Percentiles rank a stretch among this genome's conserved stretches.
These are phyloP conservation scores for Aphanocladium album DNA, from an alignment of 2,329 filamentous ascomycete species.

Conservation along the genomic window DNA sequence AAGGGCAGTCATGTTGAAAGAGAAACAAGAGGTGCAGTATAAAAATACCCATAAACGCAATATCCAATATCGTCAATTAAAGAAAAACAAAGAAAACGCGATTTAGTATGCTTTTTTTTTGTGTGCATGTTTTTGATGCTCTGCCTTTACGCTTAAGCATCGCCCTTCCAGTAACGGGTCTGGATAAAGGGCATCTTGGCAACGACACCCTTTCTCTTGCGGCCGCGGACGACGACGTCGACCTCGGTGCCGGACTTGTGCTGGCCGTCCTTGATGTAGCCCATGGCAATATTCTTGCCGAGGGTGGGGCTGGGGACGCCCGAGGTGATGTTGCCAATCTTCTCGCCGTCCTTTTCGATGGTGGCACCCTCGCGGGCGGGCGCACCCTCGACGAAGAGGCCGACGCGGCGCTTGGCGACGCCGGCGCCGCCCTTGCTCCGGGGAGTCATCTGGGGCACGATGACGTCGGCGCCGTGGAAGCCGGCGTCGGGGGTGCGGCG, in stretches of 20 bases:
- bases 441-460: slow-evolving; percentile 70
- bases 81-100: neutral
- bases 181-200: slow-evolving; percentile 86
- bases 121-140: neutral
- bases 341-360: slow-evolving; percentile 62
- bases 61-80: slow-evolving; percentile 6
- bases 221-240: slow-evolving; percentile 71
- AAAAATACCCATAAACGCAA: neutral
- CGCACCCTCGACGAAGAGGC: slow-evolving; percentile 76
- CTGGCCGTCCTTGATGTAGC: slow-evolving; percentile 73
- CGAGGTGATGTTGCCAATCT: slow-evolving; percentile 78
- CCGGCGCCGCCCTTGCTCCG: slow-evolving; percentile 67
- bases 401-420: slow-evolving; percentile 69
- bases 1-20: neutral
- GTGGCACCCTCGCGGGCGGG: slow-evolving; percentile 86
- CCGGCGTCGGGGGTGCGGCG: slow-evolving; percentile 56
- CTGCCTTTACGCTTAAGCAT: too few species aligned
- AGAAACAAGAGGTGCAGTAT: neutral
- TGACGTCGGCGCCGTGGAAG: slow-evolving; percentile 81
- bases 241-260: slow-evolving; percentile 84
- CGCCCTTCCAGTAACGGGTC: slow-evolving; percentile 64
- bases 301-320: slow-evolving; percentile 85
- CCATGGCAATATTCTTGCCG: slow-evolving; percentile 93
- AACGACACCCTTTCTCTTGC: slow-evolving; percentile 67
- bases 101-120: neutral